Conservation (phyloP, 228 moss, liverwort and hornwort species). For the Sphagnum magellanicum region DNA sequence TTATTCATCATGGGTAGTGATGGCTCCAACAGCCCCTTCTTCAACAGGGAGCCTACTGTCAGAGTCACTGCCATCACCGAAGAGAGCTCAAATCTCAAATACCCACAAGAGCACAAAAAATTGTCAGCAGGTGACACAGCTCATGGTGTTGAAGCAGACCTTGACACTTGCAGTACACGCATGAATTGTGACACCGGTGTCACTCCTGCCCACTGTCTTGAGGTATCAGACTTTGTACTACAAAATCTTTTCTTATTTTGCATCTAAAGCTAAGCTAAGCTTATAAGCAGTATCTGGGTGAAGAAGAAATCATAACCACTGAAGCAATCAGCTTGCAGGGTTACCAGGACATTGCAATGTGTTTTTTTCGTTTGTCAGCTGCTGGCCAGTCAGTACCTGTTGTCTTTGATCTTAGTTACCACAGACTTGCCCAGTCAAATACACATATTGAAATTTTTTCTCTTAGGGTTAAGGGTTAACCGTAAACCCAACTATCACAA, state of each 20-base stretch:
- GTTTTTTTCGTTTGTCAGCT: not conserved
- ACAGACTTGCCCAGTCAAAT: not conserved
- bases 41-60: not conserved
- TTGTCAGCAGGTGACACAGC: slow-evolving; percentile 7
- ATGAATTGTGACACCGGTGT: slow-evolving; percentile 10
- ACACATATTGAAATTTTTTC: not conserved
- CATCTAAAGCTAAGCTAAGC: not conserved
- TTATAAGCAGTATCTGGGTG: too few species aligned
- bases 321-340: too few species aligned
- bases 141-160: slow-evolving; percentile 10
- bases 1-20: slow-evolving; percentile 24
- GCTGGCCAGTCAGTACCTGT: not conserved
- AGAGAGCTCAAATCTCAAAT: slow-evolving; percentile 20
- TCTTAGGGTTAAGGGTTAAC: not conserved
- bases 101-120: slow-evolving; percentile 15
- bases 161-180: slow-evolving; percentile 13
- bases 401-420: not conserved
- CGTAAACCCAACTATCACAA: not conserved
- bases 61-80: too few species aligned
- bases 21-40: slow-evolving; percentile 9
- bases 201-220: slow-evolving; percentile 15
- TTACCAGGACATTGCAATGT: too few species aligned
- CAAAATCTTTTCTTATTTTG: not conserved
- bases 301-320: too few species aligned
- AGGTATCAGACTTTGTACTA: slow-evolving; percentile 11